Conservation (phyloP, 208 protist species). For the Acanthamoeba healyi region DNA sequence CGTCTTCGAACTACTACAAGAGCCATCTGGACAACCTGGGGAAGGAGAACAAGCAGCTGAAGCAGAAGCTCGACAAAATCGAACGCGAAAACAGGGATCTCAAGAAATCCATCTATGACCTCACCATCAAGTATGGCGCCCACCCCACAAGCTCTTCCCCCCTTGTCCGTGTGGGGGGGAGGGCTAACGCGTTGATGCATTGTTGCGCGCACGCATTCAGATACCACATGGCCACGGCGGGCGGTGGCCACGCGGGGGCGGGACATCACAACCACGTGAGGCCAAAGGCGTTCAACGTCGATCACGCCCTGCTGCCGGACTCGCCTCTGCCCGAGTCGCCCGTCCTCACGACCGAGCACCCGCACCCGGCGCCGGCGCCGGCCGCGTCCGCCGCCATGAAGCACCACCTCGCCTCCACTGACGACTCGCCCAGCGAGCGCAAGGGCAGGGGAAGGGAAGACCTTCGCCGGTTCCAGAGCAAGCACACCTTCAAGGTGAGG, state of each 20-base stretch:
- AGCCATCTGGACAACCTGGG: conserved; percentile 63
- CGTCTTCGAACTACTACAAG: conserved; percentile 72
- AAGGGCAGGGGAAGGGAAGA: conserved; percentile 76
- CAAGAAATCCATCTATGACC: conserved; percentile 84
- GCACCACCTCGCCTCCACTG: background rate
- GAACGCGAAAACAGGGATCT: conserved; percentile 83
- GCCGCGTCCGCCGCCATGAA: background rate
- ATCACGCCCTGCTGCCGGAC: background rate
- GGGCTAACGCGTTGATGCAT: too few relatives aligned
- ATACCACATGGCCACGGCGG: conserved; percentile 19
- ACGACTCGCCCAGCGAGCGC: background rate
- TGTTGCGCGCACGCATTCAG: background rate
- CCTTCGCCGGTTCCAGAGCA: conserved; percentile 79
- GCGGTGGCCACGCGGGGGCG: background rate
- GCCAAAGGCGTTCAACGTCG: background rate
- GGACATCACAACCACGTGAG: background rate
- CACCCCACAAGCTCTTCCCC: background rate
- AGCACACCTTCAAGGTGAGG: conserved; percentile 78
- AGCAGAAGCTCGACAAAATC: conserved; percentile 80
- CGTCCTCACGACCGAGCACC: background rate
- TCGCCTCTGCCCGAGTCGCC: background rate
- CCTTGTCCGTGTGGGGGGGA: background rate
- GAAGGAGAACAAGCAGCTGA: conserved; percentile 79
- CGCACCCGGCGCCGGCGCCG: background rate
- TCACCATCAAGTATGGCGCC: conserved; percentile 49